Evolutionary conservation across 257 asterid genomes (phyloP), one percentile per base, ranked within the genome.

Genomic region (Leptodermis oblonga): DNA sequence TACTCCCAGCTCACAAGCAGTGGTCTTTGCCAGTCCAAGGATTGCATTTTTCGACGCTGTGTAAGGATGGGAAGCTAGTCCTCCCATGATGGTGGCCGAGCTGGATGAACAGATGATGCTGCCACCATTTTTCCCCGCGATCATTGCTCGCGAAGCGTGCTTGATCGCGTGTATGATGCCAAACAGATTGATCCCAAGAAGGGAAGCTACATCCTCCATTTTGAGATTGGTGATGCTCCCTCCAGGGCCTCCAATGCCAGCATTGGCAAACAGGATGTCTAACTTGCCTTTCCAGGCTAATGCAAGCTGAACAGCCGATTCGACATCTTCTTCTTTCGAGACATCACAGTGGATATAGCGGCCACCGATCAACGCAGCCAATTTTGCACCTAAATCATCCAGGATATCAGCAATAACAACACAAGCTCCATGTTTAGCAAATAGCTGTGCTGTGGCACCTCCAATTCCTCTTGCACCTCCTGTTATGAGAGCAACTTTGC

Each of bases 391-490:
- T 39, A 68, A 62, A 2, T 75, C 85, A 60, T 88, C 94, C 2
- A 88, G 80, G 65, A 87, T 70, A 73, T 90, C 97, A 6, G 95
- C 97, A 2, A 90, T 82, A 15, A 90, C 68, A 3, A 88, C 92
- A 20, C 76, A 31, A 10, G 89, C 96, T 43, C 97, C 97, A 8
- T 85, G 76, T 31, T 81, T 77, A 0, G 92, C 87, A 3, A 90
- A 80, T 9, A 80, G 42, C 74, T 78, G 73, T 0, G 96, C 90
- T 1, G 97, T 88, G 62, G 94, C 90, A 1, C 86, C 97, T 53
- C 97, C 97, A 5, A 90, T 90, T 20, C 97, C 96, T 75, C 97
- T 77, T 31, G 97, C 96, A 4, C 96, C 95, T 2, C 97, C 97
- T 0, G 97, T 88, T 74, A 90, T 82, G 28, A 90, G 79, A 0